Evolutionary conservation across 2,329 filamentous ascomycete species (phyloP).

Genomic region (Raffaelea albimanens): DNA sequence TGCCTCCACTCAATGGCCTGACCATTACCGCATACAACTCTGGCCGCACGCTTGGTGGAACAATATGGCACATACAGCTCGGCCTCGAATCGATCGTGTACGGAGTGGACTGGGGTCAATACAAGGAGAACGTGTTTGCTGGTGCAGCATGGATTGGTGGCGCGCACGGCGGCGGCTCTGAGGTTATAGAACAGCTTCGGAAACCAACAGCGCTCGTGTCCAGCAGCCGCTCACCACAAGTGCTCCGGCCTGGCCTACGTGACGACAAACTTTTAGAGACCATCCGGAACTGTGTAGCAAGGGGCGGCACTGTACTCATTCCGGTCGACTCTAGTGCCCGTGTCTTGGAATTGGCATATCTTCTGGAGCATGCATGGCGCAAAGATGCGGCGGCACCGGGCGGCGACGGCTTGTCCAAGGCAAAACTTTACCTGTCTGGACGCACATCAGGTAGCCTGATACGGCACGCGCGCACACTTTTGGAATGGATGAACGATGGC

Average conservation of each 20-base stretch:
- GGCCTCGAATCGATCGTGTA: slow-evolving; percentile 95
- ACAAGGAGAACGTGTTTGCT: slow-evolving; percentile 87
- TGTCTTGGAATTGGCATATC: slow-evolving; percentile 81
- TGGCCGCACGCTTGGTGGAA: slow-evolving; percentile 89
- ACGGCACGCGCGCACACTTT: slow-evolving; percentile 84
- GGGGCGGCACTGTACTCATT: slow-evolving; percentile 84
- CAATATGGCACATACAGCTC: slow-evolving; percentile 98
- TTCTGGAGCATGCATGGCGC: slow-evolving; percentile 88
- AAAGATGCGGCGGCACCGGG: slow-evolving; percentile 40
- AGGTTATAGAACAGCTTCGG: slow-evolving; percentile 86
- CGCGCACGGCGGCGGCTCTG: slow-evolving; percentile 58
- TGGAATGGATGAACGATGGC: slow-evolving; percentile 98
- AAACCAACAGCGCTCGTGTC: slow-evolving; percentile 92
- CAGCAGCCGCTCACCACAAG: slow-evolving; percentile 66
- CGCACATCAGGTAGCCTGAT: slow-evolving; percentile 82
- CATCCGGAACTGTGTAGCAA: slow-evolving; percentile 66
- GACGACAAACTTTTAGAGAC: slow-evolving; percentile 80
- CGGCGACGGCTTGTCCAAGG: slow-evolving; percentile 34
- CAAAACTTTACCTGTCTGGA: slow-evolving; percentile 72
- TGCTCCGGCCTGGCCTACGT: slow-evolving; percentile 66
- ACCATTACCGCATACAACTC: slow-evolving; percentile 96
- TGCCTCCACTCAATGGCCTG: slow-evolving; percentile 78
- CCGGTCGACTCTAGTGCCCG: slow-evolving; percentile 94
- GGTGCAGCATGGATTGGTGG: slow-evolving; percentile 91
- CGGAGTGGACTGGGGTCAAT: slow-evolving; percentile 96